Evolutionary conservation across 2,329 filamentous ascomycete genomes (phyloP).

Genomic region (Talaromyces rugulosus): DNA sequence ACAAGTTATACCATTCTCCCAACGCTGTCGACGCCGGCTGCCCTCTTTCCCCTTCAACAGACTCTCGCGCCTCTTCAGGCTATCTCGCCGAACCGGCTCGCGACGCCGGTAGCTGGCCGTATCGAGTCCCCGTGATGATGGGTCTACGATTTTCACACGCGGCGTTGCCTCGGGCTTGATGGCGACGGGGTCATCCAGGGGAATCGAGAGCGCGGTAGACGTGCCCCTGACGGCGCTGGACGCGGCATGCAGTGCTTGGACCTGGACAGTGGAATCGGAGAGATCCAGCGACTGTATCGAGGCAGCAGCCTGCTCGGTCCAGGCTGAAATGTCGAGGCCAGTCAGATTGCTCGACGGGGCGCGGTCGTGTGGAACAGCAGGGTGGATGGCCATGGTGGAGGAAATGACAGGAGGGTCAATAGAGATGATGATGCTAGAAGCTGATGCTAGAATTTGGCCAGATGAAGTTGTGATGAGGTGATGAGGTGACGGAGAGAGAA

Average conservation of each 20-base stretch:
- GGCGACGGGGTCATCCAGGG: slow-evolving; percentile 59
- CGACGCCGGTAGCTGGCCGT: slow-evolving; percentile 47
- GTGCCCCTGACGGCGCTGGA: slow-evolving; percentile 43
- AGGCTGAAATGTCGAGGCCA: slow-evolving; percentile 60
- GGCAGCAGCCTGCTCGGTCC: slow-evolving; percentile 51
- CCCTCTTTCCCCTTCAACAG: slow-evolving; percentile 88
- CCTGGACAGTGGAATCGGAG: slow-evolving; percentile 16
- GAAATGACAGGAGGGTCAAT: neutral
- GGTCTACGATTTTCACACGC: slow-evolving; percentile 22
- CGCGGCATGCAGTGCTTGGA: slow-evolving; percentile 46
- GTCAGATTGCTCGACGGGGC: slow-evolving; percentile 25
- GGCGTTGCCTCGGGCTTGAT: slow-evolving; percentile 26
- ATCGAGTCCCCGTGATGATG: slow-evolving; percentile 1
- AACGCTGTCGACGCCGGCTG: slow-evolving; percentile 76
- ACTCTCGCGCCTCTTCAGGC: slow-evolving; percentile 64
- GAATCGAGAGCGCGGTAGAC: slow-evolving; percentile 65
- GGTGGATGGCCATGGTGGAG: slow-evolving; percentile 41
- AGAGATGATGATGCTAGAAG: neutral
- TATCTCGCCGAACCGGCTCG: slow-evolving; percentile 56
- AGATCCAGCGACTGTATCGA: slow-evolving; percentile 33
- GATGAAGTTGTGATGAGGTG: neutral
- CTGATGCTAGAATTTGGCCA: neutral
- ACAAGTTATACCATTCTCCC: slow-evolving; percentile 76
- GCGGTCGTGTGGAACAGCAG: slow-evolving; percentile 25
- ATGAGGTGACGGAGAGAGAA: neutral